Evolutionary conservation across 2,329 filamentous ascomycete species (phyloP), one percentile per base, ranked within the genome.

Genomic region (Trichophyton benhamiae): DNA sequence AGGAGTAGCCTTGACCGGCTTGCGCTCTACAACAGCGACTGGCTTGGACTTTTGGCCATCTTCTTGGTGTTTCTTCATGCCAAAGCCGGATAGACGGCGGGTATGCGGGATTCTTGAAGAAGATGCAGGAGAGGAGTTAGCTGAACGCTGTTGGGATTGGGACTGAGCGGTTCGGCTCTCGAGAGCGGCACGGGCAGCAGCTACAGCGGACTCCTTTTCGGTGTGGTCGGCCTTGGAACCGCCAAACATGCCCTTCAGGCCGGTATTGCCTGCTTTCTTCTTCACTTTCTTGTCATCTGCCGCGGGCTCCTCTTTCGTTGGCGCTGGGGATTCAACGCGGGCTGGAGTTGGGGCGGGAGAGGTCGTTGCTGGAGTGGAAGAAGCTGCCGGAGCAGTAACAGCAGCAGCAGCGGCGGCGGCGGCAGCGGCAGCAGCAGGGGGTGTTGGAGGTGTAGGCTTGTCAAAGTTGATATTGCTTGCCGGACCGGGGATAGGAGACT

Each of bases 171-270:
- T 73, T 59, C 61, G 61, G 27, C 69, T 70, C 61, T 76, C 74
- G 3, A 76, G 68, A 27, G 75, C 75, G 17, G 74, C 75, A 61
- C 73, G 75, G 33, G 76, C 74, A 62, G 74, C 74, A 46, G 75
- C 75, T 58, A 76, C 74, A 49, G 74, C 71, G 13, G 74, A 74
- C 1, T 38, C 55, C 17, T 41, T 38, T 25, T 58, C 55, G 46
- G 67, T 66, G 42, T 68, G 68, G 36, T 68, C 71, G 60, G 68
- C 67, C 62, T 75, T 75, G 66, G 71, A 66, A 7, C 67, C 71
- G 17, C 71, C 71, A 63, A 78, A 78, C 66, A 78, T 72, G 48
- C 69, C 72, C 68, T 77, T 78, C 61, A 78, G 72, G n/a, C 72
- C 73, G 11, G 71, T 66, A 61, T 72, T 75, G 57, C 68, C 71